Evolutionary conservation across 2,329 filamentous ascomycete genomes (phyloP).

Genomic region (Fusarium metavorans): DNA sequence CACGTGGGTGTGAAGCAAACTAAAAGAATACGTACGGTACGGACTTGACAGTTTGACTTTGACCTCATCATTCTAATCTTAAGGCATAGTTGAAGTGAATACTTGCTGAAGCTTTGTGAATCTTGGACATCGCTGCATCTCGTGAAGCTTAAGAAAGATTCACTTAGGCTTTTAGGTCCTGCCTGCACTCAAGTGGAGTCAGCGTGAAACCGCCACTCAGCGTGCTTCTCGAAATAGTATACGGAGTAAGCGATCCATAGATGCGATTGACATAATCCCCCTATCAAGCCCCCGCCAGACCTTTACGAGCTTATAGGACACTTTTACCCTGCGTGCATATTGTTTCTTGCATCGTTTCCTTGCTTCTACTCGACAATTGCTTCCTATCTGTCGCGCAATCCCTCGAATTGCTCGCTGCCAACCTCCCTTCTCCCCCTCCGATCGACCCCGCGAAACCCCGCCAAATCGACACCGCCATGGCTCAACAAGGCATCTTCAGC

Average conservation of each 20-base stretch:
- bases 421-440: conserved; percentile 16
- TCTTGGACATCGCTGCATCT: neutral
- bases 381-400: neutral
- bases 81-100: neutral
- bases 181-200: conserved; percentile 19
- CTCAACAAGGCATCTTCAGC: conserved; percentile 77
- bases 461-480: conserved; percentile 45
- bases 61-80: neutral
- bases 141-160: neutral
- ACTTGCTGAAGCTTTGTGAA: neutral
- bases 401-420: neutral
- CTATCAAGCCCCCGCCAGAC: neutral
- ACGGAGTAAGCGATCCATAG: neutral
- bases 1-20: neutral
- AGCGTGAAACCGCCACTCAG: conserved; percentile 16
- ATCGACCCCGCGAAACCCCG: conserved; percentile 31
- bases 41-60: neutral
- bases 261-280: neutral
- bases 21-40: too few relatives aligned
- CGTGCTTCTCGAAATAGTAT: neutral
- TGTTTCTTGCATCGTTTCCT: neutral
- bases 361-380: conserved; percentile 16
- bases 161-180: neutral
- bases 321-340: neutral
- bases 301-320: neutral